phyloP scores from a whole-genome alignment of 2,329 filamentous ascomycete genomes.

The Cordyceps farinosa region DNA sequence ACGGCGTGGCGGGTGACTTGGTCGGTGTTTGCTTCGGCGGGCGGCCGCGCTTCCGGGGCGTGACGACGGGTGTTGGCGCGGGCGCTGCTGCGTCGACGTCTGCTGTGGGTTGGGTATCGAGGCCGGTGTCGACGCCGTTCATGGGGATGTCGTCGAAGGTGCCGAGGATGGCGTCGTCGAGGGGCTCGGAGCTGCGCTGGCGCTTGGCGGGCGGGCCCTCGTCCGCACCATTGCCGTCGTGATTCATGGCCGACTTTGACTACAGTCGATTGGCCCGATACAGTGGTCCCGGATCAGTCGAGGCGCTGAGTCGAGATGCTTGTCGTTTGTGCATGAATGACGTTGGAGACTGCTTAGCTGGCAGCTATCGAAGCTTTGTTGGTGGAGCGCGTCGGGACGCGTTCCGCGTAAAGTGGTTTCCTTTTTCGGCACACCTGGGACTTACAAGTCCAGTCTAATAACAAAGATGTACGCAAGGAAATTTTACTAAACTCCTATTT shows the following conservation, averaged over 20 bases:
- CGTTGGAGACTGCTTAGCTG: neutral
- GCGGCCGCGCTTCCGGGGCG: constrained; percentile 35
- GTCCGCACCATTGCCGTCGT: constrained; percentile 8
- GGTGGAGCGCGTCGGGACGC: constrained; percentile 12
- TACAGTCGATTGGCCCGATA: neutral
- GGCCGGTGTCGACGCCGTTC: neutral
- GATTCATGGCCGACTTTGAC: neutral
- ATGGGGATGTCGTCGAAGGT: neutral
- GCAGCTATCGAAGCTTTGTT: neutral
- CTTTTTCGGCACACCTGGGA: neutral
- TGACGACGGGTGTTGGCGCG: constrained; percentile 28
- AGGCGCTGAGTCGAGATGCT: neutral
- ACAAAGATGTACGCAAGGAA: no score
- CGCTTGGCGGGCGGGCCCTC: constrained; percentile 16
- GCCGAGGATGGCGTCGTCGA: constrained; percentile 8
- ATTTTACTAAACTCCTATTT: no score
- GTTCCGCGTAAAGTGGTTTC: constrained; percentile 13
- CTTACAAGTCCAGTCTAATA: no score
- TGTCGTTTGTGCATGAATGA: neutral
- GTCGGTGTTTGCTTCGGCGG: constrained; percentile 26
- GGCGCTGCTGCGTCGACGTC: neutral
- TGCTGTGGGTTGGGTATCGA: neutral
- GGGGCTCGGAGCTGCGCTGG: constrained; percentile 7
- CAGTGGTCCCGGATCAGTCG: neutral
- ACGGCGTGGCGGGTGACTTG: constrained; percentile 29